These are phyloP conservation scores for Fraxinus greggii DNA, from an alignment of 305 asterid genomes.

Conservation along the genomic window DNA sequence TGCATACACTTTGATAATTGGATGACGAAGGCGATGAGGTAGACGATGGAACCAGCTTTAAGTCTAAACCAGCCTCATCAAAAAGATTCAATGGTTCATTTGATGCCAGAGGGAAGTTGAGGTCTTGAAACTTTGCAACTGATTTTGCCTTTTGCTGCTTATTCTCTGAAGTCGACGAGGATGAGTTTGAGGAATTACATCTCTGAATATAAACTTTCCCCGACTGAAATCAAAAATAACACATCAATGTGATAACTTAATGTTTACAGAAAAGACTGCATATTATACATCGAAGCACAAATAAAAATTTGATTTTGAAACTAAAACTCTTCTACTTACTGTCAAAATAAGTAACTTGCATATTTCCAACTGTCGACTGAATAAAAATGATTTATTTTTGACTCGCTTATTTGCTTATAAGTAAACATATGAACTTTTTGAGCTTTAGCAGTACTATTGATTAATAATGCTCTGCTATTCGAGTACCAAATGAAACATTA, in stretches of 20 bases:
- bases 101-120: conserved; percentile 53
- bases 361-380: neutral
- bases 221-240: conserved; percentile 41
- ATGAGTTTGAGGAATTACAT: conserved; percentile 47
- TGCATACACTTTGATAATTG: conserved; percentile 65
- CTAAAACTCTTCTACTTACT: neutral
- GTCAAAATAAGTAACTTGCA: neutral
- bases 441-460: neutral
- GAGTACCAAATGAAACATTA: neutral
- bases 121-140: conserved; percentile 50
- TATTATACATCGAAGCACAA: neutral
- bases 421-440: neutral
- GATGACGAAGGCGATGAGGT: conserved; percentile 40
- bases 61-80: conserved; percentile 47
- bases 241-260: neutral
- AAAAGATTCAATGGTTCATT: conserved; percentile 37
- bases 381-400: neutral
- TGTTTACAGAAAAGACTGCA: neutral
- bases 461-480: neutral
- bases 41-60: conserved; percentile 45
- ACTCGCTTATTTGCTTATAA: neutral
- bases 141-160: conserved; percentile 27
- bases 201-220: conserved; percentile 65
- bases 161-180: conserved; percentile 39
- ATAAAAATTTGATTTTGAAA: neutral